These are phyloP conservation scores for Penicillium atrosanguineum DNA, from an alignment of 495 filamentous ascomycete genomes.

Conservation along the genomic window DNA sequence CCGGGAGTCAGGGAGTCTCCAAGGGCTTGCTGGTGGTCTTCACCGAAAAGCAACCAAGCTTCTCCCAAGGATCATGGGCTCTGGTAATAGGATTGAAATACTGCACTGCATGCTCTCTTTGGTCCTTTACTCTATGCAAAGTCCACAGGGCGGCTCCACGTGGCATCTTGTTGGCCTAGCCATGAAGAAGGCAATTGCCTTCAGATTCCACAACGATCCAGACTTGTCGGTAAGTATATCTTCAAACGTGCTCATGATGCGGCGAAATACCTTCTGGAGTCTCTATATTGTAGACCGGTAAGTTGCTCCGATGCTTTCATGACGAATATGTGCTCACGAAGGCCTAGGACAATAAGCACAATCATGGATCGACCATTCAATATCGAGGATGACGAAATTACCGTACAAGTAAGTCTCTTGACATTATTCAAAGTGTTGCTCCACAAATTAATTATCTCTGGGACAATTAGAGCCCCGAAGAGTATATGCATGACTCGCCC, in stretches of 20 bases:
- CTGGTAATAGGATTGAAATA: constrained; percentile 6
- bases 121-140: constrained; percentile 23
- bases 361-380: constrained; percentile 26
- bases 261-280: constrained; percentile 22
- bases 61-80: constrained; percentile 7
- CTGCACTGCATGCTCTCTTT: constrained; percentile 26
- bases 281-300: constrained; percentile 29
- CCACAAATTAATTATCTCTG: too few relatives aligned
- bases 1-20: constrained; percentile 7
- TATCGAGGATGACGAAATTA: constrained; percentile 29
- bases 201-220: constrained; percentile 23
- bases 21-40: constrained; percentile 10
- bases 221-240: too few relatives aligned
- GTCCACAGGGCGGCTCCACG: constrained; percentile 19
- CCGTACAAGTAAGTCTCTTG: constrained; percentile 18
- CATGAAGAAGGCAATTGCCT: constrained; percentile 26
- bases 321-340: not conserved
- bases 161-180: constrained; percentile 30
- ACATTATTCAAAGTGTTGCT: too few relatives aligned
- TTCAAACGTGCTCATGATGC: not conserved
- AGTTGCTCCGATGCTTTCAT: not conserved
- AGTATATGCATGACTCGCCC: constrained; percentile 2
- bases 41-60: constrained; percentile 14
- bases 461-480: constrained; percentile 14
- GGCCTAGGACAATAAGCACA: constrained; percentile 20